Percentiles rank a stretch among this genome's conserved stretches.
These are phyloP conservation scores for Chloris gayana DNA, from an alignment of 176 grass and related monocot species.

Conservation along the genomic window DNA sequence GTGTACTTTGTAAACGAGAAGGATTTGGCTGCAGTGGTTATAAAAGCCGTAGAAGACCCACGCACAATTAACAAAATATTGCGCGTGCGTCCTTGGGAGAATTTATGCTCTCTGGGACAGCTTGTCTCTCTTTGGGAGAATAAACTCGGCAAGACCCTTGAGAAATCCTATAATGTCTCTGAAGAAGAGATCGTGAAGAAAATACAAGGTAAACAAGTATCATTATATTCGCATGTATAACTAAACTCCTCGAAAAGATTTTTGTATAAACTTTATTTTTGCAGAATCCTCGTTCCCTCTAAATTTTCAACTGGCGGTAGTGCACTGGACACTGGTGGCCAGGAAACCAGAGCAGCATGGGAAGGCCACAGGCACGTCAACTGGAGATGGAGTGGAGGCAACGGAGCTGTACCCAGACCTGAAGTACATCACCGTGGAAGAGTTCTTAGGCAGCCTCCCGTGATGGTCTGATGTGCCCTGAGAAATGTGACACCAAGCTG, in stretches of 20 bases:
- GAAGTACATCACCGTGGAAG: neutral
- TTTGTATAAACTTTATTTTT: no score
- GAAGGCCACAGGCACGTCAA: neutral
- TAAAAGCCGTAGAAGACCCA: slow-evolving; percentile 42
- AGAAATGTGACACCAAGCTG: no score
- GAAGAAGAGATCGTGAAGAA: slow-evolving; percentile 45
- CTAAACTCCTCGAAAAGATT: no score
- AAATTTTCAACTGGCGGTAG: neutral
- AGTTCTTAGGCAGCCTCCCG: neutral
- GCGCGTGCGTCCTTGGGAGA: slow-evolving; percentile 24
- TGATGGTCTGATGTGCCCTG: neutral
- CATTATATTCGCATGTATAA: no score
- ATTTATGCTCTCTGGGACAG: slow-evolving; percentile 24
- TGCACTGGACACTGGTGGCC: neutral
- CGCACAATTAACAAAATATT: slow-evolving; percentile 51
- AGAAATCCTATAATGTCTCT: slow-evolving; percentile 34
- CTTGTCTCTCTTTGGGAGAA: slow-evolving; percentile 49
- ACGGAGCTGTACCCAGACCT: neutral
- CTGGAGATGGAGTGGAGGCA: neutral
- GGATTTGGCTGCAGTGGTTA: neutral
- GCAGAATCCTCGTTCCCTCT: slow-evolving; percentile 8
- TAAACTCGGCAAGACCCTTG: slow-evolving; percentile 41
- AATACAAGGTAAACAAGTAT: slow-evolving; percentile 14
- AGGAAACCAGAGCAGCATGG: no score
- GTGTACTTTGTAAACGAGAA: slow-evolving; percentile 12